Evolutionary conservation across 73 alveolate species (phyloP).

Genomic region (Paramecium primaurelia): DNA sequence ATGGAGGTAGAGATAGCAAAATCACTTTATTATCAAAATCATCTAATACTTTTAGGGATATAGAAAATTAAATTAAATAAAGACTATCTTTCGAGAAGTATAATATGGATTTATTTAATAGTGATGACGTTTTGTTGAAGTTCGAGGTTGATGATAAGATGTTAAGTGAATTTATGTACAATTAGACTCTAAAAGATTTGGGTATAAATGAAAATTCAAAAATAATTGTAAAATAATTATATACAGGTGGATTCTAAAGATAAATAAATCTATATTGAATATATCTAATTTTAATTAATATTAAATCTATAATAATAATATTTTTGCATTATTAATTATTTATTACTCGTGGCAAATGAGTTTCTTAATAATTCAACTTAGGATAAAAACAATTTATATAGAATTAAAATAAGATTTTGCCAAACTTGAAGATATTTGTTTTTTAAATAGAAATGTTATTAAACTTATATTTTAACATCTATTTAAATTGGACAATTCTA

Average conservation of each 20-base stretch:
- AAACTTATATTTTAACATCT: no score
- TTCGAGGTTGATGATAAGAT: background rate
- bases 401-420: no score
- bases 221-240: background rate
- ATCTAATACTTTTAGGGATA: no score
- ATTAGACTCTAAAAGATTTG: background rate
- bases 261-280: constrained; percentile 50
- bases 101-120: background rate
- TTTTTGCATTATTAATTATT: background rate
- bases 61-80: no score
- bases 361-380: no score
- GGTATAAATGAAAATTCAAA: background rate
- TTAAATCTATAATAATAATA: constrained; percentile 69
- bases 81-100: no score
- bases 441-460: no score
- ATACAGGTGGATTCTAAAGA: background rate
- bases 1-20: background rate
- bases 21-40: no score
- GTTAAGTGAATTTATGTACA: background rate
- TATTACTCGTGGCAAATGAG: no score
- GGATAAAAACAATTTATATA: no score
- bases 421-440: no score
- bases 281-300: constrained; percentile 77
- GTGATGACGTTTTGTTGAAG: background rate
- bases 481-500: no score